Evolutionary conservation across 2,329 filamentous ascomycete genomes (phyloP).

Genomic region (Fusarium chlamydosporum): DNA sequence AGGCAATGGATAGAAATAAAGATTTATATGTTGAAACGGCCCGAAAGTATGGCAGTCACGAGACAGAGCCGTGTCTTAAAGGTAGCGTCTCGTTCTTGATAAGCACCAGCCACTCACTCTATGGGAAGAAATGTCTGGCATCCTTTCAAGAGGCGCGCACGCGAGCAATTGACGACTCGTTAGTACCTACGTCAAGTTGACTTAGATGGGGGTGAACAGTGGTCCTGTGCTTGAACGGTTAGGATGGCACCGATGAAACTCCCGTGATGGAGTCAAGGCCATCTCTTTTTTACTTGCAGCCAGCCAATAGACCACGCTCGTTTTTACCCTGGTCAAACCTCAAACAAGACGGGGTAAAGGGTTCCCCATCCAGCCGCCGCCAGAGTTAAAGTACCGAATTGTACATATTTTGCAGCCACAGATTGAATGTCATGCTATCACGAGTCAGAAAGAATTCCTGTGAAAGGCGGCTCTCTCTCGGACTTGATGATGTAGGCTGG

Average conservation of each 20-base stretch:
- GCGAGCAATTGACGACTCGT: slow-evolving; percentile 11
- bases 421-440: neutral
- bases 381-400: neutral
- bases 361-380: slow-evolving; percentile 1
- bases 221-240: slow-evolving; percentile 38
- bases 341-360: slow-evolving; percentile 44
- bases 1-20: slow-evolving; percentile 2
- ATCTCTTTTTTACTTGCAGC: slow-evolving; percentile 35
- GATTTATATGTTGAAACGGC: slow-evolving; percentile 18
- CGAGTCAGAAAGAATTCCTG: slow-evolving; percentile 38
- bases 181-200: neutral
- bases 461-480: slow-evolving; percentile 19
- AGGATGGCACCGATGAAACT: slow-evolving; percentile 44
- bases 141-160: slow-evolving; percentile 29
- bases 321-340: slow-evolving; percentile 41
- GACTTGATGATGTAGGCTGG: slow-evolving; percentile 18
- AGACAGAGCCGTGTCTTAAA: slow-evolving; percentile 2
- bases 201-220: slow-evolving; percentile 3
- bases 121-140: slow-evolving; percentile 22
- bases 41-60: slow-evolving; percentile 3
- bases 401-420: slow-evolving; percentile 8
- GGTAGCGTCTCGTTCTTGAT: neutral
- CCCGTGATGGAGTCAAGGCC: slow-evolving; percentile 24
- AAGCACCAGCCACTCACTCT: slow-evolving; percentile 39
- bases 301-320: slow-evolving; percentile 33